Evolutionary conservation across 2,329 filamentous ascomycete genomes (phyloP).

Genomic region (Aureobasidium zeae): DNA sequence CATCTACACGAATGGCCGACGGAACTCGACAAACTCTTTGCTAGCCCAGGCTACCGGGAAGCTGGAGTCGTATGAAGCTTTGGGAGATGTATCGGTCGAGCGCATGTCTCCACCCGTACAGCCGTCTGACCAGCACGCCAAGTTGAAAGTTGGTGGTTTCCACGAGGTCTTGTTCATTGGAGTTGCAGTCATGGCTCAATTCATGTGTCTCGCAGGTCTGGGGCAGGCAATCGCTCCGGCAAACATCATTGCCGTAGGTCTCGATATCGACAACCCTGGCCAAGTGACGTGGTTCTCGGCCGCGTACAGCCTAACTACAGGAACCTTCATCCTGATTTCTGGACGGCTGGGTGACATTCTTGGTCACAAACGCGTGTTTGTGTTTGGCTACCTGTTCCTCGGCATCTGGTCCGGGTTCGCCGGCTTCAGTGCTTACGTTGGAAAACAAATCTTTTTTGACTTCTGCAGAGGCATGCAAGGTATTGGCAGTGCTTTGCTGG

Average conservation of each 20-base stretch:
- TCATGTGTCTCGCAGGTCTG: conserved; percentile 23
- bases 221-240: conserved; percentile 31
- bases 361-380: conserved; percentile 35
- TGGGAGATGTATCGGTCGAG: conserved; percentile 17
- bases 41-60: conserved; percentile 18
- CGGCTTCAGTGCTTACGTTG: conserved; percentile 31
- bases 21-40: conserved; percentile 21
- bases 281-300: conserved; percentile 38
- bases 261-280: conserved; percentile 34
- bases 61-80: conserved; percentile 16
- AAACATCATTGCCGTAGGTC: conserved; percentile 37
- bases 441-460: conserved; percentile 29
- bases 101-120: not conserved
- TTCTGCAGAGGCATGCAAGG: conserved; percentile 34
- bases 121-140: not conserved
- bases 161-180: conserved; percentile 23
- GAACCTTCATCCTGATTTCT: conserved; percentile 38
- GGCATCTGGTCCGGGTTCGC: conserved; percentile 34
- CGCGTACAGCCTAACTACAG: conserved; percentile 36
- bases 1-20: conserved; percentile 20
- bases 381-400: conserved; percentile 34
- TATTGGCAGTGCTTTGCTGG: conserved; percentile 30
- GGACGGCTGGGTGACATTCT: conserved; percentile 38
- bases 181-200: conserved; percentile 24
- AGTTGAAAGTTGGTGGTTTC: conserved; percentile 19